A percentile compares a stretch with the other conserved stretches of the same genome.
These are phyloP conservation scores for Fomitopsis serialis DNA, from an alignment of 768 basidiomycete species.

Conservation along the genomic window DNA sequence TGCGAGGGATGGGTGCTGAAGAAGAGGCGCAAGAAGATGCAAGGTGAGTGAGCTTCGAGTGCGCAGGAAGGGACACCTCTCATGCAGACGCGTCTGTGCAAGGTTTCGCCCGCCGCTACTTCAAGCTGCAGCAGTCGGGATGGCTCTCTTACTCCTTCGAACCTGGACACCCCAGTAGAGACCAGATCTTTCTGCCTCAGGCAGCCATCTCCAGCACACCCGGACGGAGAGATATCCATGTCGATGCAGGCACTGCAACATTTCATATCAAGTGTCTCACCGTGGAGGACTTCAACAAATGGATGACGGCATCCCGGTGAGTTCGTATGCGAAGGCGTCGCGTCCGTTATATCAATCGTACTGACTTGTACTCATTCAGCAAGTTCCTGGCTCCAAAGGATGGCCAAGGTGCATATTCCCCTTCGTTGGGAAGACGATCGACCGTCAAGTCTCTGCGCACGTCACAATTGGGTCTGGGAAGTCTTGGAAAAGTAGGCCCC, in stretches of 20 bases:
- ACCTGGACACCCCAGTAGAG: conserved; percentile 65
- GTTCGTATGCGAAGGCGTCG: not conserved
- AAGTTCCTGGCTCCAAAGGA: conserved; percentile 46
- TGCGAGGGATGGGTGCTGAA: conserved; percentile 80
- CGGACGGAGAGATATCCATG: conserved; percentile 75
- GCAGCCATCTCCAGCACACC: conserved; percentile 74
- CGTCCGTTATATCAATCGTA: not conserved
- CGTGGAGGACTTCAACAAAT: conserved; percentile 61
- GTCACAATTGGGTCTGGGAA: conserved; percentile 44
- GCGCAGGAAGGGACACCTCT: not conserved
- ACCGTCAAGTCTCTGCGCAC: conserved; percentile 32
- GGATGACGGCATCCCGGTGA: conserved; percentile 76
- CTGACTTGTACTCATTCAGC: conserved; percentile 30
- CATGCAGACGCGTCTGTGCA: not conserved
- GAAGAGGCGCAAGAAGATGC: conserved; percentile 85
- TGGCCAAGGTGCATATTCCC: conserved; percentile 18
- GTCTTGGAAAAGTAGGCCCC: conserved; percentile 39
- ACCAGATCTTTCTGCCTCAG: conserved; percentile 54
- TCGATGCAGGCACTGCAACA: conserved; percentile 70
- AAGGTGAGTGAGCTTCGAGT: conserved; percentile 43
- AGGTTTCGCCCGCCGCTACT: conserved; percentile 87
- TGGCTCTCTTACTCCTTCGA: conserved; percentile 71
- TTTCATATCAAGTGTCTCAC: conserved; percentile 82
- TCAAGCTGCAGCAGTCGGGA: conserved; percentile 62
- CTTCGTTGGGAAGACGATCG: conserved; percentile 29